Base-by-base conservation (phyloP, 192 early-diverging fungal species). In the Linnemannia hyalina region DNA sequence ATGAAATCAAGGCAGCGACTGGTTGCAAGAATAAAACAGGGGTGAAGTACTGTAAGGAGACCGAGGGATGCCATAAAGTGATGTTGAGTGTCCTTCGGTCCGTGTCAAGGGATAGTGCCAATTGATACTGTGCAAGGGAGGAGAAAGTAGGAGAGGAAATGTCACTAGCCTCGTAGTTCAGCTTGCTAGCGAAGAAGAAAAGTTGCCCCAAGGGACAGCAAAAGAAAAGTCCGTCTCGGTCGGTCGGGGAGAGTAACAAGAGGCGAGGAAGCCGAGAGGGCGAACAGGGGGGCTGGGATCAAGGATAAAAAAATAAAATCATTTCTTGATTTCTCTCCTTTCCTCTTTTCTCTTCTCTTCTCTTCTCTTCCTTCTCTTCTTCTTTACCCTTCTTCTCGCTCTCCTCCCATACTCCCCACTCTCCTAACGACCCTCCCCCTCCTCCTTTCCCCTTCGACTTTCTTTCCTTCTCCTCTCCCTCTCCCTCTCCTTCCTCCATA, bases 341-440 rank as follows among this genome's bases (percentile, higher is more conserved):
- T n/a, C 6, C 44, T 11, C 44, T 47, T 87, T 70, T 68, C 26
- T 82, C 10, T 40, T 82, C 10, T 3, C 36, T 71, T 36, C 13
- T 38, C 52, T 75, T 63, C 13, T 75, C 70, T 44, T 32, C 65
- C 70, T 79, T 29, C 74, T 79, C 54, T 70, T 76, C 54, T 75
- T 68, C 63, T 69, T 11, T 75, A 41, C 71, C 71, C 41, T 84
- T 76, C 47, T 76, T 76, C 26, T 49, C 52, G 65, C 36, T 52
- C 74, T 65, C 57, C 55, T 29, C 52, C 35, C 75, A 1, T 23
- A 18, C 60, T 57, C 57, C 40, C 38, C 75, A 41, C 40, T 70
- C 63, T 79, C 60, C 44, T 69, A 20, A 46, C 54, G 47, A 69
- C 42, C 70, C 76, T 16, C 38, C 32, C 73, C 46, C 18, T n/a